phyloP scores from a whole-genome alignment of 805 yeast species.

The Suhomyces xylopsoci region DNA sequence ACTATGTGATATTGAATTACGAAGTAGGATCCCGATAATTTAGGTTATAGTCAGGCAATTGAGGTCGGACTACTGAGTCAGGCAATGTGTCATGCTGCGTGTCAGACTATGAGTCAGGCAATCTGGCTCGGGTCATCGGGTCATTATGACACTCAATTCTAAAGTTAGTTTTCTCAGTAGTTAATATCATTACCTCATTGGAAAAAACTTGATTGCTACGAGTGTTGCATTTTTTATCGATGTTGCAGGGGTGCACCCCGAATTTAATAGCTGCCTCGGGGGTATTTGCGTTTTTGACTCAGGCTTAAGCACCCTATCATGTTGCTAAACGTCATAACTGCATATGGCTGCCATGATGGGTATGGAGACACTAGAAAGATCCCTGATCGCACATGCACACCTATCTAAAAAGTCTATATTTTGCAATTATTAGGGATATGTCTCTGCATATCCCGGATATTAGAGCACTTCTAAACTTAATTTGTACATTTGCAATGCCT shows the following conservation, averaged over 20 bases:
- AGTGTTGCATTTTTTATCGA: neutral
- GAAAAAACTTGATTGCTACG: neutral
- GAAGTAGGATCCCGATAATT: neutral
- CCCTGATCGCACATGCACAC: neutral
- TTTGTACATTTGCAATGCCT: neutral
- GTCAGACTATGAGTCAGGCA: neutral
- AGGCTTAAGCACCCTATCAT: neutral
- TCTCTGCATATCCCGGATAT: neutral
- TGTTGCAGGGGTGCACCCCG: neutral
- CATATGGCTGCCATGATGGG: neutral
- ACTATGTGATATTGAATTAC: neutral
- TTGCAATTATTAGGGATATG: neutral
- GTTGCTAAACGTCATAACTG: neutral
- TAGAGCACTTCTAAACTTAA: neutral
- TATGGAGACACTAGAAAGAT: neutral
- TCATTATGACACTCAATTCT: neutral
- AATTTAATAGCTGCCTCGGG: neutral
- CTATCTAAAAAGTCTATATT: neutral
- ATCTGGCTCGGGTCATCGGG: neutral
- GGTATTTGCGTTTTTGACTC: neutral
- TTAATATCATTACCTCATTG: no score
- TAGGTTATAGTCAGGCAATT: neutral
- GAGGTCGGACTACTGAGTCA: neutral
- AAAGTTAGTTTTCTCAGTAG: neutral
- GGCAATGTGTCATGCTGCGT: neutral